Evolutionary conservation across 352 stramenopile genomes (phyloP), one percentile per base, ranked within the genome.

Genomic region (Globisporangium paddicum): DNA sequence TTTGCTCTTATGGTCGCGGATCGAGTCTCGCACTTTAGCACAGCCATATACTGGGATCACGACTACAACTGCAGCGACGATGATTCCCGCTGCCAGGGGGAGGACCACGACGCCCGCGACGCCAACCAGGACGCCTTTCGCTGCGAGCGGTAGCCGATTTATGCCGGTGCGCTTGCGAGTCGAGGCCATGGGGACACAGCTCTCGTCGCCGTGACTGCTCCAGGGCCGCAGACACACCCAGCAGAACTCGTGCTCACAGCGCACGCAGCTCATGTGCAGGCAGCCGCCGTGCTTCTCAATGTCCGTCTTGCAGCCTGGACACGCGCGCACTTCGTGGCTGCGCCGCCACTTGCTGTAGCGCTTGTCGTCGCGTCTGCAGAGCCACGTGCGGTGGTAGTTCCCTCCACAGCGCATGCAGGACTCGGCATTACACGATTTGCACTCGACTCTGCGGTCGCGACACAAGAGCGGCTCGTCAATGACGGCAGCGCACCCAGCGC

Each of bases 251-350:
- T 87, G 67, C 62, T 90, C 84, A 58, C 84, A 94, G 55, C 89
- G 82, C 32, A 87, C 77, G 68, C 84, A 94, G 58, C 79, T 84
- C 82, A 94, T 94, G 71, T 92, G 84, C 41, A 67, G 75, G 70
- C 84, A 94, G n/a, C 84, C 84, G 19, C 84, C 79, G 11, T 88
- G 77, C 68, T 94, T 94, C 46, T 94, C 84, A 60, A 94, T 94
- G 58, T 77, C 72, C 23, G 71, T 61, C 53, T 78, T 76, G 75
- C 84, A 93, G 54, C 60, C 74, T 16, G 84, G 82, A 47, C 84
- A 93, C 30, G 64, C 68, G 32, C 80, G 82, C n/a, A 92, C 84
- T 42, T 93, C 77, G 63, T 84, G 72, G 2, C 62, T 66, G 66
- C 85, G 86, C 54, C 81, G 77, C 84, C 84, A 93, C 26, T 73